Base-by-base conservation (phyloP, 2,329 filamentous ascomycete species). In the Aschersonia sp. region DNA sequence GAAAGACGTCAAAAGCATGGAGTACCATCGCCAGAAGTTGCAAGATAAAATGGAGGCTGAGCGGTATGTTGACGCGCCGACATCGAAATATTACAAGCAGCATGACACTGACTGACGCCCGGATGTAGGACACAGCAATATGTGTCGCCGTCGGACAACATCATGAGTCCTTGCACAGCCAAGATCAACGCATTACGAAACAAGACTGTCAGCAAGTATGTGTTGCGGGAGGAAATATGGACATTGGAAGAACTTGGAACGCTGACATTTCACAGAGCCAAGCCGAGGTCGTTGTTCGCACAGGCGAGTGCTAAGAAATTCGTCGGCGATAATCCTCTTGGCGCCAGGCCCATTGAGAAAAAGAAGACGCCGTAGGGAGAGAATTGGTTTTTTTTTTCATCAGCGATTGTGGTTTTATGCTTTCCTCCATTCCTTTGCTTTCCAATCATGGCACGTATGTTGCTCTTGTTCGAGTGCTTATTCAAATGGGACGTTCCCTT, bases 81-180 rank as follows among this genome's bases (percentile, higher is more conserved):
- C 32, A 38, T 12, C 32, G 4, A 38, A 3, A 12, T 12, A 29
- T 43, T n/a, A 43, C 12, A 20, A 10, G 9, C 31, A 28, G 12
- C 43, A 28, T 30, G 40, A 47, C 20, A 12, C 31, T 48, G 44
- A 45, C 50, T 48, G 47, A 50, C n/a, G 45, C 5, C 12, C 12
- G 44, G 31, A 41, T 32, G 9, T 47, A 51, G 46, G 30, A 50
- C 48, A 31, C 47, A 43, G 31, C 50, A 52, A 55, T 91, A 89
- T 67, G 72, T 89, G 62, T 89, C 84, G 20, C 87, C 87, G 3
- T 89, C 85, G n/a, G 87, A 94, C 65, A 81, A 80, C 66, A 89
- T 94, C 71, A 85, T 89, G 81, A 89, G 84, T 57, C 87, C 87
- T 38, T 89, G 85, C 65, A 85, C 82, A 20, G 82, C 85, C 64